Base-by-base conservation (phyloP, 768 basidiomycete species). In the Suillus variegatus region DNA sequence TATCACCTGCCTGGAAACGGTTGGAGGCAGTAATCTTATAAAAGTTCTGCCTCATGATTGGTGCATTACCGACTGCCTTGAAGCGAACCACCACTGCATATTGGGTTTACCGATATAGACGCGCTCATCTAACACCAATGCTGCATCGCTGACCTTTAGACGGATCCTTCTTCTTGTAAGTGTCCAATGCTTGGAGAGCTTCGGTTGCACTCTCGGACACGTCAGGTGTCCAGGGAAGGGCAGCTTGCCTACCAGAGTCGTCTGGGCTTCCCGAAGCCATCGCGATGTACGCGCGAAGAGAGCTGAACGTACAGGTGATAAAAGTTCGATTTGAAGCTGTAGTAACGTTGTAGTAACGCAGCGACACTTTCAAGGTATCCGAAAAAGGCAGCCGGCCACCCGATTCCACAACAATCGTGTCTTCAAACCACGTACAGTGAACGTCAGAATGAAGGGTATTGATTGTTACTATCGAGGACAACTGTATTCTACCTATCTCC, bases 21-120 rank as follows among this genome's bases (percentile, higher is more conserved):
- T 97, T 95, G 47, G 91, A 89, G 14, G 95, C 92, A 0, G 95
- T 95, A 73, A 98, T 96, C 83, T 96, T 97, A 87, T 95, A 98
- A 71, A 96, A 93, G 80, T 97, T 98, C 79, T 97, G 94, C 80
- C 92, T 96, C 96, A 99, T 97, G 72, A 99, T 95, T 0, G 97
- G 97, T 1, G 96, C 97, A 71, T 97, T 96, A 55, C 97, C 97
- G 12, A 97, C 93, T 2, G 97, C 95, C 76, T 96, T 96, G 86
- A 99, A 99, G 52, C 95, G 89, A 12, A 99, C 94, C 67, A 98
- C 89, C 60, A 98, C 97, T 99, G 75, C 55, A 22, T 18, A 46
- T 16, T 32, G 44, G 44, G 2, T 55, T 49, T 60, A 35, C 36
- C 43, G 22, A 43, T 28, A 55, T 38, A 62, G 55, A n/a, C 49